Evolutionary conservation across 257 asterid genomes (phyloP), one percentile per base, ranked within the genome.

Genomic region (Hygrophila difformis): DNA sequence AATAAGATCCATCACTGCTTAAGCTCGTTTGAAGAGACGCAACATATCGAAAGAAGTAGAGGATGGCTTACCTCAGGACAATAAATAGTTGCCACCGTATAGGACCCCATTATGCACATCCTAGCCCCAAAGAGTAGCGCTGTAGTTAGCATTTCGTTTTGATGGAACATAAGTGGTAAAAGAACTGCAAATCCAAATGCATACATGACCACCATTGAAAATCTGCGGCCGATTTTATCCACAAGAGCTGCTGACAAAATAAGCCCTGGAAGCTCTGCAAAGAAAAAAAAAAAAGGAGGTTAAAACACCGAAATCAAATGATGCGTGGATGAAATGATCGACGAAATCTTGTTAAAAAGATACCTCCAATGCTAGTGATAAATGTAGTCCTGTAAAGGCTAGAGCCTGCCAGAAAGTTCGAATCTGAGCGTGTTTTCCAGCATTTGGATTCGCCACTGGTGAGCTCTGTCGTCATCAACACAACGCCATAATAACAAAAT

Each of bases 51-150:
- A n/a, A n/a, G n/a, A n/a, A n/a, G n/a, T n/a, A n/a, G n/a, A n/a
- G n/a, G n/a, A 22, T 12, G 35, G 2, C 29, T n/a, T 66, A 82
- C 93, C 88, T 82, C 93, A 8, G 81, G 76, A 34, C 80, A 64
- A 66, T 78, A 82, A 61, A 78, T 43, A 37, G 62, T 68, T 12
- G 75, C 62, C 18, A 75, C 70, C 13, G 64, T 70, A 51, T 24
- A 78, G 49, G 71, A 61, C 26, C 88, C 78, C 1, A 14, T 63
- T 49, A 71, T 41, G 62, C 60, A 78, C 85, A 78, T 65, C 16
- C 85, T 78, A 18, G 94, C 76, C 16, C 86, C 83, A 36, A 78
- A 75, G 56, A 82, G 49, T 39, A 75, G 53, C 11, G 57, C 38
- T 29, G 68, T 75, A 28, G 81, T 59, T 19, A 70, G 14, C 19